These are phyloP conservation scores for Senna siamea DNA, from an alignment of 306 rosid species.

Conservation along the genomic window DNA sequence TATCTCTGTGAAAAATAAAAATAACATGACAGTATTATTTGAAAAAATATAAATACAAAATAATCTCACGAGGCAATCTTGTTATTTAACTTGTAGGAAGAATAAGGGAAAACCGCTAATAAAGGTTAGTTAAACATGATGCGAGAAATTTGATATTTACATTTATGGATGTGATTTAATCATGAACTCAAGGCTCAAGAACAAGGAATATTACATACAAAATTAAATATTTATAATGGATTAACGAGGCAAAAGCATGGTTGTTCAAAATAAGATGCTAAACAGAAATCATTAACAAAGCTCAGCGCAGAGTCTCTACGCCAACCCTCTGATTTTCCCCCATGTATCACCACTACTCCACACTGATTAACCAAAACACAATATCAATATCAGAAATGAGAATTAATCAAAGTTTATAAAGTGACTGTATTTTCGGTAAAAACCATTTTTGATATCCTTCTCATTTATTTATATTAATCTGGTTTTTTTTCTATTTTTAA, in stretches of 20 bases:
- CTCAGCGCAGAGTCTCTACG: conserved; percentile 48
- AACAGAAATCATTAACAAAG: background rate
- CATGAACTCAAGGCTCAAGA: background rate
- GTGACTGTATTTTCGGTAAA: background rate
- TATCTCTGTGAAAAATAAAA: too few species aligned
- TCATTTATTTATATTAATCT: too few species aligned
- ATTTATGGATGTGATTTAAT: background rate
- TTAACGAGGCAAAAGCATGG: background rate
- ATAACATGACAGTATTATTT: too few species aligned
- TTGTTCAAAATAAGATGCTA: background rate
- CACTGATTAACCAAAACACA: conserved; percentile 48
- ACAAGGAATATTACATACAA: conserved; percentile 12
- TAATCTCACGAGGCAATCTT: too few species aligned
- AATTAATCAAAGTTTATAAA: background rate
- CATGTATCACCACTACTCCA: conserved; percentile 88
- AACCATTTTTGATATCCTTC: background rate
- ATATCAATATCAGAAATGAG: conserved; percentile 16
- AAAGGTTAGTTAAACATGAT: too few species aligned
- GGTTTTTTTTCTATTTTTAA: too few species aligned
- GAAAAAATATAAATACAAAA: too few species aligned
- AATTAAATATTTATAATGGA: background rate
- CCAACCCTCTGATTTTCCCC: conserved; percentile 57
- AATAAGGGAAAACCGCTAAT: too few species aligned
- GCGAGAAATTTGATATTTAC: background rate
- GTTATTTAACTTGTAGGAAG: too few species aligned